Conservation (phyloP, 2,329 filamentous ascomycete genomes). For the Fusarium pseudograminearum region DNA sequence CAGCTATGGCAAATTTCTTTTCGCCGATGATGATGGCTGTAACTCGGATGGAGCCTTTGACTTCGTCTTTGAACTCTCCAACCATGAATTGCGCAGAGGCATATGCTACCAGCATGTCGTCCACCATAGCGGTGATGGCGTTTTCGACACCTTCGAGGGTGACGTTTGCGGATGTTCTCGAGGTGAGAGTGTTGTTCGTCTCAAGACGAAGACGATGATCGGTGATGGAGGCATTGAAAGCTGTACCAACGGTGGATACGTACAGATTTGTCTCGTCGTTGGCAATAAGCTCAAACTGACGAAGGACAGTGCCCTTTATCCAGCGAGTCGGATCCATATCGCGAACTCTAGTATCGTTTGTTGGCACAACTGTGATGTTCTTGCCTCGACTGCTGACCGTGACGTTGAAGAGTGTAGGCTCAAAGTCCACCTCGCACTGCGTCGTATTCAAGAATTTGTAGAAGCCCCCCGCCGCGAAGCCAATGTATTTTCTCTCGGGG, state of each 20-base stretch:
- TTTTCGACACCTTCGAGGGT: conserved; percentile 7
- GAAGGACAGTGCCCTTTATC: conserved; percentile 39
- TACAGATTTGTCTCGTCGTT: conserved; percentile 55
- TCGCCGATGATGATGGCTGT: conserved; percentile 18
- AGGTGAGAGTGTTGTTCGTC: conserved; percentile 10
- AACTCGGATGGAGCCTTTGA: neutral
- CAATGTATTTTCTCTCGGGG: conserved; percentile 13
- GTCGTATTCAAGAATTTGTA: conserved; percentile 11
- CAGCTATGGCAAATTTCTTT: conserved; percentile 19
- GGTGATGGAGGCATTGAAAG: conserved; percentile 51
- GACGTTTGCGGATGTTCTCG: neutral
- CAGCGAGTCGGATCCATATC: conserved; percentile 22
- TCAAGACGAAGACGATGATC: conserved; percentile 19
- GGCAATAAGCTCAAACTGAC: conserved; percentile 52
- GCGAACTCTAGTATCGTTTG: conserved; percentile 1
- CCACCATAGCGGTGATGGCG: neutral
- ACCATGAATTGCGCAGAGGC: conserved; percentile 13
- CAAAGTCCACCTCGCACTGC: conserved; percentile 20
- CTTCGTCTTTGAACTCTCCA: neutral
- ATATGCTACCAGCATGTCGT: conserved; percentile 8
- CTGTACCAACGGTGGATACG: conserved; percentile 52
- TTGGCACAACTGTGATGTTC: conserved; percentile 24
- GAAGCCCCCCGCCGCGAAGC: conserved; percentile 1
- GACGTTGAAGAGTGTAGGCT: conserved; percentile 17
- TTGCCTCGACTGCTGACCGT: conserved; percentile 6